Conservation (phyloP, 169 alveolate species). For the Theileria sp. region DNA sequence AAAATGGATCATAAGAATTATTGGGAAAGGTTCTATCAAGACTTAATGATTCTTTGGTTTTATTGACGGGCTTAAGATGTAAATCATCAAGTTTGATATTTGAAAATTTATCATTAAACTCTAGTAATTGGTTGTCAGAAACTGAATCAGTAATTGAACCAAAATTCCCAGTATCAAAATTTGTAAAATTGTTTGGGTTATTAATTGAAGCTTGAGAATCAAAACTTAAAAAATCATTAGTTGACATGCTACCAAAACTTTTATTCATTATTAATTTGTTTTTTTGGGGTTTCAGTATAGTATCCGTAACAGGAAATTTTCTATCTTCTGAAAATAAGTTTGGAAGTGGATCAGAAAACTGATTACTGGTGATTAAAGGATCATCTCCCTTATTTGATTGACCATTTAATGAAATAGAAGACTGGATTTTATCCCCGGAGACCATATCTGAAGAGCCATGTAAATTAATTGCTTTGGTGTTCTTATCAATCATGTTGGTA, state of each 20-base stretch:
- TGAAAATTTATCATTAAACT: neutral
- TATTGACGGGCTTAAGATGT: neutral
- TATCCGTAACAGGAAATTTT: neutral
- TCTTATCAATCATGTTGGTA: neutral
- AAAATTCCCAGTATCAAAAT: neutral
- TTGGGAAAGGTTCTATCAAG: neutral
- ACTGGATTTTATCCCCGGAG: neutral
- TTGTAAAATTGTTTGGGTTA: neutral
- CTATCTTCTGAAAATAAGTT: neutral
- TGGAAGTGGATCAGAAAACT: neutral
- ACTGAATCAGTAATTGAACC: neutral
- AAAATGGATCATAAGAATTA: neutral
- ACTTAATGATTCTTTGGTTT: neutral
- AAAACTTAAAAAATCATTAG: neutral
- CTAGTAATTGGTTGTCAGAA: neutral
- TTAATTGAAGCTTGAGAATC: neutral
- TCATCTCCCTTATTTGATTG: neutral
- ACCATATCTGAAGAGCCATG: neutral
- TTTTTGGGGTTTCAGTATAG: too few species aligned
- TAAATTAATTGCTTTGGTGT: conserved; percentile 3
- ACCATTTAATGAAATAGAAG: neutral
- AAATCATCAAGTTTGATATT: neutral
- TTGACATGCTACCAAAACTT: conserved; percentile 16
- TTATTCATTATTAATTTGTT: neutral
- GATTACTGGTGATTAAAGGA: neutral